Conservation (phyloP, 306 rosid species). For the Trifolium fragiferum region DNA sequence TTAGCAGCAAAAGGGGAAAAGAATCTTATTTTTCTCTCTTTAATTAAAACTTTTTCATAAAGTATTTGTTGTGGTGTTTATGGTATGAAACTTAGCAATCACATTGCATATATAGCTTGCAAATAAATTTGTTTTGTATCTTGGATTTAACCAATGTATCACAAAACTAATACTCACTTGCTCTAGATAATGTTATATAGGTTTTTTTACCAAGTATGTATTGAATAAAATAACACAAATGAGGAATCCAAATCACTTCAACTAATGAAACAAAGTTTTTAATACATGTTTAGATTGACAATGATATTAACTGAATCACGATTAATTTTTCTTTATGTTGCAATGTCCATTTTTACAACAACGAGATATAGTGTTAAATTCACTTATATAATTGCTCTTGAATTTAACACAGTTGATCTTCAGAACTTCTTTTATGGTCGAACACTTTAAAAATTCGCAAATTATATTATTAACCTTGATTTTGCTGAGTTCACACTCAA, state of each 20-base stretch:
- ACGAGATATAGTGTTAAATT: too few species aligned
- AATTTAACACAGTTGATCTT: too few species aligned
- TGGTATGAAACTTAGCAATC: not conserved
- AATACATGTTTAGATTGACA: too few species aligned
- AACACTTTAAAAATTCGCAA: too few species aligned
- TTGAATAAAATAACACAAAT: not conserved
- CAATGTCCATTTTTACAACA: too few species aligned
- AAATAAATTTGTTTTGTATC: not conserved
- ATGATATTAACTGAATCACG: too few species aligned
- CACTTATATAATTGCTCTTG: too few species aligned
- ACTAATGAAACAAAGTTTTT: not conserved
- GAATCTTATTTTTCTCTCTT: not conserved
- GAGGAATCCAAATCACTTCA: not conserved
- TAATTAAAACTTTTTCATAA: not conserved
- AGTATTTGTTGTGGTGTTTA: not conserved
- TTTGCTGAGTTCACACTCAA: too few species aligned
- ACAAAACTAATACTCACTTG: not conserved
- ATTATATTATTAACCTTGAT: too few species aligned
- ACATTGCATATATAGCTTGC: not conserved
- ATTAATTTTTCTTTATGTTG: too few species aligned
- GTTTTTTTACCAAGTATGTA: not conserved
- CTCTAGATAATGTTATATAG: too few species aligned
- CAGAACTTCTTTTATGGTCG: too few species aligned
- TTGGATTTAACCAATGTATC: not conserved
- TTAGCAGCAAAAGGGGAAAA: not conserved